Percentiles rank a stretch among this genome's conserved stretches.
Evolutionary conservation across 2,329 filamentous ascomycete species (phyloP).

Genomic region (Xylariaceae sp.): DNA sequence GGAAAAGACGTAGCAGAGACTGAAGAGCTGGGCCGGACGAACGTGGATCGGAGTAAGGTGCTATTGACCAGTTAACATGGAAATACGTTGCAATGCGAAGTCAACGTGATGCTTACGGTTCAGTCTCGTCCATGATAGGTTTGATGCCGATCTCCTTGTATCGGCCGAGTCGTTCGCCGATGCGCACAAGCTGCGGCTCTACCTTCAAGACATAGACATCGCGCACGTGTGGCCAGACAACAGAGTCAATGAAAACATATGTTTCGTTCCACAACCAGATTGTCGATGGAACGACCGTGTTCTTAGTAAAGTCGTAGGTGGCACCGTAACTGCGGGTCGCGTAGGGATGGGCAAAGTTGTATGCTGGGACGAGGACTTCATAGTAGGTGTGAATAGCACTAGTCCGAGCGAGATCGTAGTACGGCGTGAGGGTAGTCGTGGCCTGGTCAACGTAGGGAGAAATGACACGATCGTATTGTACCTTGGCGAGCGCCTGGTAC

Average conservation of each 20-base stretch:
- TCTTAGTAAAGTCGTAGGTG: slow-evolving; percentile 60
- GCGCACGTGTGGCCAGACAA: slow-evolving; percentile 75
- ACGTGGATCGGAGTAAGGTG: slow-evolving; percentile 33
- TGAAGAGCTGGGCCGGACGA: slow-evolving; percentile 34
- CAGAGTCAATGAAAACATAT: slow-evolving; percentile 65
- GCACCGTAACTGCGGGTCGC: slow-evolving; percentile 61
- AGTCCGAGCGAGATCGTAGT: slow-evolving; percentile 61
- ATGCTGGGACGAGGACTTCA: slow-evolving; percentile 68
- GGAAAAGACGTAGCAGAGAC: slow-evolving; percentile 28
- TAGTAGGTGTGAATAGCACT: slow-evolving; percentile 65
- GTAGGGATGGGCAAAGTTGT: slow-evolving; percentile 69
- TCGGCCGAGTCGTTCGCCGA: slow-evolving; percentile 79
- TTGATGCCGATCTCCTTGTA: slow-evolving; percentile 52
- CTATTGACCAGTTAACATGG: slow-evolving; percentile 22
- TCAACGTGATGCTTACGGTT: slow-evolving; percentile 26
- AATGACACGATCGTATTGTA: slow-evolving; percentile 64
- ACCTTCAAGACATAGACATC: slow-evolving; percentile 85
- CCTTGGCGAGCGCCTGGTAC: slow-evolving; percentile 55
- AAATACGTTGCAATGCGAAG: neutral
- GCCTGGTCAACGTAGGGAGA: slow-evolving; percentile 67
- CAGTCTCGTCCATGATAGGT: slow-evolving; percentile 31
- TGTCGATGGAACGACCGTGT: slow-evolving; percentile 66
- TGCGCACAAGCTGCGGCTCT: slow-evolving; percentile 88
- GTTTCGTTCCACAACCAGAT: slow-evolving; percentile 65
- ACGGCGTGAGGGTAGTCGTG: slow-evolving; percentile 57